A percentile compares a stretch with the other conserved stretches of the same genome.
Evolutionary conservation across 495 filamentous ascomycete species (phyloP).

Genomic region (Penicillium bovifimosum): DNA sequence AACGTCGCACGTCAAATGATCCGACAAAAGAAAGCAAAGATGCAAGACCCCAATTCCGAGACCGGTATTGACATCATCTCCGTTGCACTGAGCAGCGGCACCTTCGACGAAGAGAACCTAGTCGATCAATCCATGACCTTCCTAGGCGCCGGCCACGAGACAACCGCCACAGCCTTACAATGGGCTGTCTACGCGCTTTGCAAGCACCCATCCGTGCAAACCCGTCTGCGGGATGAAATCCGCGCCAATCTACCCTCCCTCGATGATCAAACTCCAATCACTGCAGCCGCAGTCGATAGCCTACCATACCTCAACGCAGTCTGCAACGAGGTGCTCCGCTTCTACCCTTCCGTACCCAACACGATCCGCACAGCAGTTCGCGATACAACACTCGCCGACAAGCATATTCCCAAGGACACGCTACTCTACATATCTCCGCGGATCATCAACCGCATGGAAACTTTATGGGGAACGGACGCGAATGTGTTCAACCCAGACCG

Average conservation of each 20-base stretch:
- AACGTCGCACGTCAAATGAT: slow-evolving; percentile 61
- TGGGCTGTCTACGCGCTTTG: slow-evolving; percentile 58
- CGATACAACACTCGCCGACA: slow-evolving; percentile 58
- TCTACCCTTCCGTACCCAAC: slow-evolving; percentile 52
- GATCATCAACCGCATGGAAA: slow-evolving; percentile 64
- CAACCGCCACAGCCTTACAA: slow-evolving; percentile 54
- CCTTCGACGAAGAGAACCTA: slow-evolving; percentile 72
- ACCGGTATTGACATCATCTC: slow-evolving; percentile 73
- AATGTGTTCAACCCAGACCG: slow-evolving; percentile 76
- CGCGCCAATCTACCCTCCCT: slow-evolving; percentile 56
- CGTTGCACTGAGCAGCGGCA: slow-evolving; percentile 69
- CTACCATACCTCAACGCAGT: slow-evolving; percentile 58
- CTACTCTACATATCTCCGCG: slow-evolving; percentile 44
- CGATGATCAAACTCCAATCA: slow-evolving; percentile 39
- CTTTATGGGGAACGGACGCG: slow-evolving; percentile 80
- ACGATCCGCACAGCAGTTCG: slow-evolving; percentile 59
- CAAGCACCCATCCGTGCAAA: slow-evolving; percentile 52
- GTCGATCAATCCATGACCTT: slow-evolving; percentile 95
- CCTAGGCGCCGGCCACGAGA: slow-evolving; percentile 86
- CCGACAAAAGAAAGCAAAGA: slow-evolving; percentile 56
- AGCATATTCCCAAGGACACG: slow-evolving; percentile 52
- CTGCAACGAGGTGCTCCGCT: slow-evolving; percentile 54
- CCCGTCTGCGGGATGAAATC: slow-evolving; percentile 54
- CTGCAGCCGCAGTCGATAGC: slow-evolving; percentile 46
- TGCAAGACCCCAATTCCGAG: slow-evolving; percentile 36